Base-by-base conservation (phyloP, 345 rosid species). In the Leavenworthia alabamica region DNA sequence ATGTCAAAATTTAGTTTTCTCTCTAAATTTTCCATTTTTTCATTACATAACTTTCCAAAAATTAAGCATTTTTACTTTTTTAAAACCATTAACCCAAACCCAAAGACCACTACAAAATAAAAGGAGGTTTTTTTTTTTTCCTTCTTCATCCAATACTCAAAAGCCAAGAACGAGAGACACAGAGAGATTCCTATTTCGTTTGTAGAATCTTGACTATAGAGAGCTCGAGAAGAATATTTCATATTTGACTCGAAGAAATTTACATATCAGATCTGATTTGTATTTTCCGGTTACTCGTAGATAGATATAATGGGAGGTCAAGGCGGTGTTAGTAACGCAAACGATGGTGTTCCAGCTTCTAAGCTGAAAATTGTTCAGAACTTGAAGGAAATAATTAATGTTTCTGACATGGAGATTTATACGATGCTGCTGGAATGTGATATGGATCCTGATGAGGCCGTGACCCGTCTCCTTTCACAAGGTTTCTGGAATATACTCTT, bases 361-460 rank as follows among this genome's bases (percentile, higher is more conserved):
- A 64, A 84, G 19, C 81, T 83, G 73, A 84, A 84, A 86, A 70
- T 89, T 28, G 95, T 93, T 10, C 82, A 80, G 87, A 78, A 82
- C 77, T 73, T 93, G 77, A 89, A 84, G 67, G 99, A 89, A 83
- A 86, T 90, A 73, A 92, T 93, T 13, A 84, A 76, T 86, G 82
- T 80, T 63, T 70, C 97, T 3, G 97, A 93, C 9, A 47, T 61
- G 44, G 99, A 93, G 96, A 93, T 93, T 90, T 90, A 90, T 48
- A 77, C 88, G 43, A 85, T 77, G 73, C 96, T 93, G 47, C 81
- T 83, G 62, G 97, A 93, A 40, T 93, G 97, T 73, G 78, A 81
- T 73, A 87, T 87, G 97, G 90, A 90, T 92, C 97, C 85, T 60
- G 77, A 90, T 72, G 96, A 93, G 66, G 76, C 99, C 29, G 93